phyloP scores from a whole-genome alignment of 1,284 basidiomycete genomes.

The Wallemia ichthyophaga region DNA sequence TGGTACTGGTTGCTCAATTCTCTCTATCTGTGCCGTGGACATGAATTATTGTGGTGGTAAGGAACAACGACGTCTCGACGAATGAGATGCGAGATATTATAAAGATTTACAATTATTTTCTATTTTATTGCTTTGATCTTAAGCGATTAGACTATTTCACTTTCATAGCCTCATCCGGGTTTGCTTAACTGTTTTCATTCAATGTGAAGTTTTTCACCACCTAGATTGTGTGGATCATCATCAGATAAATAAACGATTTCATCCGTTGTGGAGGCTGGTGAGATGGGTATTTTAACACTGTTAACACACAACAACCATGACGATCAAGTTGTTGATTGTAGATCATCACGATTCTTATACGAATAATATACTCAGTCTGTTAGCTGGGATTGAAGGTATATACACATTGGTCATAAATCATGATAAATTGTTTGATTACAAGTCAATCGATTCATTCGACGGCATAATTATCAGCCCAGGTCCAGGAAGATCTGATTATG shows the following conservation, averaged over 20 bases:
- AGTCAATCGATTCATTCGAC: conserved; percentile 28
- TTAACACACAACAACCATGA: no score
- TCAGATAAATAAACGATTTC: no score
- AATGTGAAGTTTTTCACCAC: not conserved
- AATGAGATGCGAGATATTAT: not conserved
- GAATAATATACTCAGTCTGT: conserved; percentile 21
- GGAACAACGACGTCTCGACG: not conserved
- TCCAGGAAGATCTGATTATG: conserved; percentile 39
- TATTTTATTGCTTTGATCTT: not conserved
- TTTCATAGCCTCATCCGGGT: not conserved
- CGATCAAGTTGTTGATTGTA: conserved; percentile 26
- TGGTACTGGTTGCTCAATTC: no score
- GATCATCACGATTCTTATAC: conserved; percentile 67
- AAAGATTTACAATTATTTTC: not conserved
- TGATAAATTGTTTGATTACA: conserved; percentile 23
- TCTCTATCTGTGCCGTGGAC: no score
- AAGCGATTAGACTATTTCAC: not conserved
- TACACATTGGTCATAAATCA: conserved; percentile 43
- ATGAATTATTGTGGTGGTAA: not conserved
- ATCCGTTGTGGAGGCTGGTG: no score
- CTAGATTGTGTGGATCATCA: no score
- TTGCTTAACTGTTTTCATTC: not conserved
- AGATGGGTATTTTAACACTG: no score
- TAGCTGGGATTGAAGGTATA: conserved; percentile 13
- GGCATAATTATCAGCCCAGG: conserved; percentile 46